Evolutionary conservation across 2,329 filamentous ascomycete species (phyloP), one percentile per base, ranked within the genome.

Genomic region (Cladosporium sp.): DNA sequence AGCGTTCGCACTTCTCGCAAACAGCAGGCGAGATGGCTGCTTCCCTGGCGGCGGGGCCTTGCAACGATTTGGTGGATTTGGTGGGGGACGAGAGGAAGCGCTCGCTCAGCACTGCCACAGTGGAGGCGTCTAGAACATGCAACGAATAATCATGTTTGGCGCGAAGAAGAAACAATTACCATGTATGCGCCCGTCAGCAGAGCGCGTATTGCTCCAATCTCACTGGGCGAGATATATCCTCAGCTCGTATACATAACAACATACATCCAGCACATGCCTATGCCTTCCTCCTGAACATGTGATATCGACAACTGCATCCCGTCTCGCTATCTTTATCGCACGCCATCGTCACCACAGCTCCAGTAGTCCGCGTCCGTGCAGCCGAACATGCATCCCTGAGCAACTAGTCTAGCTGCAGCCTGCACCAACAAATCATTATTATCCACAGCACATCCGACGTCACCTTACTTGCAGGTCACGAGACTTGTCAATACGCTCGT

Each of bases 381-480:
- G 56, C 21, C 25, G 21, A 43, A 46, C n/a, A 49, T 13, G 26
- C 58, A 48, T 58, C 54, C 56, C 56, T 58, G 56, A 43, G 16
- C 30, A 28, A 46, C 39, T 46, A 46, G n/a, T 46, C 39, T 46
- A 23, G 39, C 39, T 46, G 39, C n/a, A 46, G 39, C 21, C 39
- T 46, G 39, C 39, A 21, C 39, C 39, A 21, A 46, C 58, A 5
- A 3, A 13, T 21, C 39, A 21, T 46, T 28, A 60, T 60, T 60
- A n/a, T 28, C 49, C 58, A 60, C 26, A 60, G 21, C 58, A 60
- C 58, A 28, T 43, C 36, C 28, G 54, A 36, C 43, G 43, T 60
- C 58, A 54, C 51, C 14, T n/a, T n/a, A 26, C 28, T n/a, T 28
- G 26, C 46, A n/a, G 32, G 48, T 63, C 51, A 56, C 51, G 48